Evolutionary conservation across 2,329 filamentous ascomycete genomes (phyloP).

Genomic region (Rhexocercosporidium sp.): DNA sequence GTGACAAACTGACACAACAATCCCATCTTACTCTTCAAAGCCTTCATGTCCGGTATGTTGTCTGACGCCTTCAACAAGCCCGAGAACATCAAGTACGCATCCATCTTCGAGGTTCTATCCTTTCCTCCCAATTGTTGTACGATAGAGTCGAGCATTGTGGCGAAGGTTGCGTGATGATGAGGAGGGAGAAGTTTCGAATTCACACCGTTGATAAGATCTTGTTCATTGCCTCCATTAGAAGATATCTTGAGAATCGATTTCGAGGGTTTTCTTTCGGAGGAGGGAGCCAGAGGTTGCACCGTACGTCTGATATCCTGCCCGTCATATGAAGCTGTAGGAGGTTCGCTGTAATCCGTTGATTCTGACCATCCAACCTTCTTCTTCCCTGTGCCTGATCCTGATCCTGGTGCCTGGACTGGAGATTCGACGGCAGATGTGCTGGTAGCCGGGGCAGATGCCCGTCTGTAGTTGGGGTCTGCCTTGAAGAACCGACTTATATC

Average conservation of each 20-base stretch:
- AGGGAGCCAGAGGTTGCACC: constrained; percentile 35
- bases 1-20: constrained; percentile 82
- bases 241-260: constrained; percentile 81
- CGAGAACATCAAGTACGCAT: constrained; percentile 84
- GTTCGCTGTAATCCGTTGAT: constrained; percentile 59
- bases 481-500: constrained; percentile 41
- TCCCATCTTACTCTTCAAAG: constrained; percentile 76
- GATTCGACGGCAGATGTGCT: constrained; percentile 42
- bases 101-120: constrained; percentile 74
- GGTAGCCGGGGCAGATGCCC: constrained; percentile 20
- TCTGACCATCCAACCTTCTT: constrained; percentile 69
- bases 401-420: constrained; percentile 31
- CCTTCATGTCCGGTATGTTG: constrained; percentile 76
- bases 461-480: constrained; percentile 27
- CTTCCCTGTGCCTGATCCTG: constrained; percentile 42
- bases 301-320: constrained; percentile 20
- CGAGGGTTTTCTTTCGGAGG: constrained; percentile 56
- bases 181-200: constrained; percentile 33
- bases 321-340: constrained; percentile 39
- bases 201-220: constrained; percentile 18
- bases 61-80: constrained; percentile 81
- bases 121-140: constrained; percentile 79
- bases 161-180: constrained; percentile 60
- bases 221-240: constrained; percentile 45
- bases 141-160: constrained; percentile 83